Percentiles rank a stretch among this genome's conserved stretches.
Conservation (phyloP, 2,329 filamentous ascomycete species). For the Colletotrichum incanum region DNA sequence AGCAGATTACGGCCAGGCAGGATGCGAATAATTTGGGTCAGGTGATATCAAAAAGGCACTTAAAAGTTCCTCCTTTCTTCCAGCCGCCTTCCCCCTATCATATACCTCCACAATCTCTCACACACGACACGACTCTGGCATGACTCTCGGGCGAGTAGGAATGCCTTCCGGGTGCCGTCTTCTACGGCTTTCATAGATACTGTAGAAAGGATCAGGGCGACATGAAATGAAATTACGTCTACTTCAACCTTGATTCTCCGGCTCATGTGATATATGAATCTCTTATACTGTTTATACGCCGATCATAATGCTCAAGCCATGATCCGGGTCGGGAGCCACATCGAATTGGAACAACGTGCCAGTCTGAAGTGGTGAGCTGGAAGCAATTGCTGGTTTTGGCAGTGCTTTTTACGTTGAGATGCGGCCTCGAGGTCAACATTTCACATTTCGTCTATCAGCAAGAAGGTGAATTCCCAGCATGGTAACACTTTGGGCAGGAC, state of each 20-base stretch:
- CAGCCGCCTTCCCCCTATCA: constrained; percentile 36
- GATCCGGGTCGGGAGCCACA: not conserved
- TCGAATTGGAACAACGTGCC: too few relatives aligned
- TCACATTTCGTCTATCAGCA: too few relatives aligned
- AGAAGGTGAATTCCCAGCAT: too few relatives aligned
- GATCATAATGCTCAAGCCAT: not conserved
- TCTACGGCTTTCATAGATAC: constrained; percentile 45
- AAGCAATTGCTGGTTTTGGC: too few relatives aligned
- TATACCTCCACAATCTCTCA: constrained; percentile 38
- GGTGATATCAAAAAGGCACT: constrained; percentile 44
- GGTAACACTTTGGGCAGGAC: too few relatives aligned
- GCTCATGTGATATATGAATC: too few relatives aligned
- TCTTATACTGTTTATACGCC: not conserved
- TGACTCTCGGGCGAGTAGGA: constrained; percentile 39
- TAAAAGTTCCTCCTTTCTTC: constrained; percentile 45
- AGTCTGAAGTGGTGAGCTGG: too few relatives aligned
- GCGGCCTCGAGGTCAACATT: too few relatives aligned
- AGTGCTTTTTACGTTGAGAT: too few relatives aligned
- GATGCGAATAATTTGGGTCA: constrained; percentile 45
- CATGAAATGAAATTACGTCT: constrained; percentile 46
- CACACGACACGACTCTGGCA: constrained; percentile 40
- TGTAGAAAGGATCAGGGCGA: constrained; percentile 45
- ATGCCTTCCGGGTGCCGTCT: constrained; percentile 42
- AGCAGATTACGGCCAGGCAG: constrained; percentile 43
- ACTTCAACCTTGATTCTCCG: constrained; percentile 15